phyloP scores from a whole-genome alignment of 305 asterid genomes.

The Ilex paraguariensis region DNA sequence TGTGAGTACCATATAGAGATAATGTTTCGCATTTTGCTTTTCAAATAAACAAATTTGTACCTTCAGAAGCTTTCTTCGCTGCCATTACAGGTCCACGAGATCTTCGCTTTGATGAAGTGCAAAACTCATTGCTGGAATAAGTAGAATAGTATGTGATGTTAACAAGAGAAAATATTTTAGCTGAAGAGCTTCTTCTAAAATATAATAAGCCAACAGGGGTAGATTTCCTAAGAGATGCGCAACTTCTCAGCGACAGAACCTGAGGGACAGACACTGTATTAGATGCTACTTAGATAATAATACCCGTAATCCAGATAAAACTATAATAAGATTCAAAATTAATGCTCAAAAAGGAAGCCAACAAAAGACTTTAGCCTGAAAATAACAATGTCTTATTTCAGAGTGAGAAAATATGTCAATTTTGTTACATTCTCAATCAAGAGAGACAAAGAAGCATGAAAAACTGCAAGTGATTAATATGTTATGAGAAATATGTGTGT shows the following conservation, averaged over 20 bases:
- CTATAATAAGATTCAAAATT: background rate
- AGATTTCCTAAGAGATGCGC: conserved; percentile 59
- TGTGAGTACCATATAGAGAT: background rate
- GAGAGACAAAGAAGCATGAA: no score
- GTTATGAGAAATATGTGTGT: no score
- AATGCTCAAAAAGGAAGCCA: no score
- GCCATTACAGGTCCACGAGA: conserved; percentile 81
- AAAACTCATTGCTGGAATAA: conserved; percentile 36
- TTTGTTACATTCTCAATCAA: no score
- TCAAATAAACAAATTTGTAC: conserved; percentile 21
- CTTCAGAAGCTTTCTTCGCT: conserved; percentile 69
- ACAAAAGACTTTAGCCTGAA: no score
- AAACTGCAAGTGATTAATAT: no score
- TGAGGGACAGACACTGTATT: conserved; percentile 40
- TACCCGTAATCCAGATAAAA: background rate
- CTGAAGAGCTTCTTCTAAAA: conserved; percentile 57
- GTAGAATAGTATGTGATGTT: conserved; percentile 47
- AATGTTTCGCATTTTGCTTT: background rate
- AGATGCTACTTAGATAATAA: conserved; percentile 15
- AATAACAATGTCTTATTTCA: no score
- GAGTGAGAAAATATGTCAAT: no score
- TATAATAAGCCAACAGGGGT: conserved; percentile 45
- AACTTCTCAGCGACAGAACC: conserved; percentile 69
- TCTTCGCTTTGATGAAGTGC: conserved; percentile 52
- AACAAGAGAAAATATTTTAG: conserved; percentile 42